A percentile compares a stretch with the other conserved stretches of the same genome.
These are phyloP conservation scores for Epichloe amarillans DNA, from an alignment of 2,329 filamentous ascomycete species.

Conservation along the genomic window DNA sequence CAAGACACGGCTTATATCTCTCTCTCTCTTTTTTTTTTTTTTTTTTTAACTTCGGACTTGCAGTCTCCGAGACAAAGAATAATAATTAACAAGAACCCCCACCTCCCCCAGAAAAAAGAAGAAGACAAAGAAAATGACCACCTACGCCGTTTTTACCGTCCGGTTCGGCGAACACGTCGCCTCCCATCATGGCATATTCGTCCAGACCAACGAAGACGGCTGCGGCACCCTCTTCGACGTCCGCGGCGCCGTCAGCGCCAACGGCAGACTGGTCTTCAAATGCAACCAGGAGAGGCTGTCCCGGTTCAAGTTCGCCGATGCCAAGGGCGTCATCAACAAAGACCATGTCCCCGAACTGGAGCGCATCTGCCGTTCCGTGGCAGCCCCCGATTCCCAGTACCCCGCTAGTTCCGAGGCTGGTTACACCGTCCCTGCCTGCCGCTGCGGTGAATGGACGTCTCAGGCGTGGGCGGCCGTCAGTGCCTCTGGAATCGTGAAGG, in stretches of 20 bases:
- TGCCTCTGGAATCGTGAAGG: slow-evolving; percentile 12
- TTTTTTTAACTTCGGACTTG: too few relatives aligned
- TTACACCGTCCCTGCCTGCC: slow-evolving; percentile 1
- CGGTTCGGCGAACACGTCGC: neutral
- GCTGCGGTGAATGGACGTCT: slow-evolving; percentile 2
- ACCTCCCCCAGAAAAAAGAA: neutral
- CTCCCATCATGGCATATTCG: slow-evolving; percentile 3
- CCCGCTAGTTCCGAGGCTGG: neutral
- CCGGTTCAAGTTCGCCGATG: neutral
- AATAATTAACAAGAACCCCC: neutral
- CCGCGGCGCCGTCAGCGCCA: slow-evolving; percentile 4
- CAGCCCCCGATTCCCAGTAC: slow-evolving; percentile 2
- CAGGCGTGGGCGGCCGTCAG: slow-evolving; percentile 1
- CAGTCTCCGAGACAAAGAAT: too few relatives aligned
- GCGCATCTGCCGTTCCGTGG: slow-evolving; percentile 1
- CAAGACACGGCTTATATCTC: too few relatives aligned
- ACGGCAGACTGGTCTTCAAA: slow-evolving; percentile 1
- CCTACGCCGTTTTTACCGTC: neutral
- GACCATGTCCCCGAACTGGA: neutral
- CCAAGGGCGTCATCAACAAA: slow-evolving; percentile 3
- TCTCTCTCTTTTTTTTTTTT: too few relatives aligned
- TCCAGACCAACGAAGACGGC: slow-evolving; percentile 4
- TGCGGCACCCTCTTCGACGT: slow-evolving; percentile 4
- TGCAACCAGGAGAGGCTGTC: neutral
- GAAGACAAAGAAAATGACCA: neutral